Evolutionary conservation across 148 eudicot genomes (phyloP), one percentile per base, ranked within the genome.

Genomic region (Agrostemma githago): DNA sequence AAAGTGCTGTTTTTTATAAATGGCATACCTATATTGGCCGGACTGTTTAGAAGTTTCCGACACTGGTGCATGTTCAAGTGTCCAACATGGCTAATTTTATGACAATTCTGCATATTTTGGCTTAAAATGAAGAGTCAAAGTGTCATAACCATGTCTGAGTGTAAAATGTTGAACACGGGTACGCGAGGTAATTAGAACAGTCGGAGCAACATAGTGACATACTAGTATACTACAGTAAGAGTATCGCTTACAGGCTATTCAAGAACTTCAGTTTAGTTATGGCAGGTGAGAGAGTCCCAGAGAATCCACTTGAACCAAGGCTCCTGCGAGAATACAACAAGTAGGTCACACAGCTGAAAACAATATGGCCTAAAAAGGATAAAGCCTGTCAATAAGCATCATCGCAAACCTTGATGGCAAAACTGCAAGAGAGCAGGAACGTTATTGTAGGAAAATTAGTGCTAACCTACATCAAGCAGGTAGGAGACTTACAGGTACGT

Each of bases 211-310:
- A 26, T 26, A 26, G 34, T 26, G 34, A 26, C 34, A 26, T 26
- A 26, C 34, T 26, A 26, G 39, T 9, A 38, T 3, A 77, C 41
- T 9, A 61, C 56, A 56, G 41, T 20, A 21, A 76, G 37, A 77
- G 41, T 8, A 17, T 42, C 59, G 82, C 97, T 88, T 95, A 95
- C 97, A 95, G 78, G 85, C 82, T 84, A 74, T 77, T 85, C 77
- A 95, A 78, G 81, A 79, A 89, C 86, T 90, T 86, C 63, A 95
- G 80, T 81, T 88, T 88, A 62, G 89, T 76, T 59, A 92, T 89
- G 8, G 92, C 76, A 62, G 93, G 89, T 21, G 97, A 87, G 54
- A 95, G 81, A 62, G 86, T 88, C 79, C 98, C 98, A 16, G 93
- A 83, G 80, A 95, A 90, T 74, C 96, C 98, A 65, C 78, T 82